Evolutionary conservation across 2,329 filamentous ascomycete genomes (phyloP), one percentile per base, ranked within the genome.

Genomic region (Zasmidium cellare): DNA sequence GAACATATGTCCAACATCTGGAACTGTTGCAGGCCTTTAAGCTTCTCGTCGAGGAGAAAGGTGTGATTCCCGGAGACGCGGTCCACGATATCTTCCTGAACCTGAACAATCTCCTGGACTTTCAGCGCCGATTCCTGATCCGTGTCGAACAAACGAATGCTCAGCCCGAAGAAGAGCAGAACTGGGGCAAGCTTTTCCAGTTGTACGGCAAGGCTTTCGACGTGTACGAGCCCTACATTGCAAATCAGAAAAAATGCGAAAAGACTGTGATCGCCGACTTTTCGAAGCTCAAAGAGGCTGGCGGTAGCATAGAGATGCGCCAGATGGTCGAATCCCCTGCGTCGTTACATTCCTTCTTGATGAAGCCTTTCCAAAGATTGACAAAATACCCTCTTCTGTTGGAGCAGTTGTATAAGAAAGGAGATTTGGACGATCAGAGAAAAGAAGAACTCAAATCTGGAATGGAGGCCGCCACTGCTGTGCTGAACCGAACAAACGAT

Each of bases 61-160:
- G 92, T 38, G 86, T 91, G 38, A 86, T 97, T 63, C 89, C 91
- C 1, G 93, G 94, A 54, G 94, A 99, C 72, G 85, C 88, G 9
- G 88, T 96, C 20, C 92, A 97, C 76, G 87, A 92, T 70, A 97
- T 99, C 62, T 99, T 99, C 76, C 82, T 97, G 61, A 99, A 99
- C 75, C 86, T 97, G 71, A 96, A 97, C 72, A 87, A 90, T 25
- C 90, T 99, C 49, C 83, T 99, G 53, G 94, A 99, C 74, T 96
- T 97, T 72, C 93, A 97, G 72, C 88, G 96, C 62, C 86, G 92
- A 24, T 97, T 99, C 69, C 80, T 99, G 49, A 97, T 99, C 69
- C 88, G 92, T 55, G 90, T 99, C 62, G 94, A 99, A 77, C 96
- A 96, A 24, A 96, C 92, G 38, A 96, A 97, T 70, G 92, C 90